A percentile compares a stretch with the other conserved stretches of the same genome.
These are phyloP conservation scores for Silene vulgaris DNA, from an alignment of 179 eudicot genomes.

Conservation along the genomic window DNA sequence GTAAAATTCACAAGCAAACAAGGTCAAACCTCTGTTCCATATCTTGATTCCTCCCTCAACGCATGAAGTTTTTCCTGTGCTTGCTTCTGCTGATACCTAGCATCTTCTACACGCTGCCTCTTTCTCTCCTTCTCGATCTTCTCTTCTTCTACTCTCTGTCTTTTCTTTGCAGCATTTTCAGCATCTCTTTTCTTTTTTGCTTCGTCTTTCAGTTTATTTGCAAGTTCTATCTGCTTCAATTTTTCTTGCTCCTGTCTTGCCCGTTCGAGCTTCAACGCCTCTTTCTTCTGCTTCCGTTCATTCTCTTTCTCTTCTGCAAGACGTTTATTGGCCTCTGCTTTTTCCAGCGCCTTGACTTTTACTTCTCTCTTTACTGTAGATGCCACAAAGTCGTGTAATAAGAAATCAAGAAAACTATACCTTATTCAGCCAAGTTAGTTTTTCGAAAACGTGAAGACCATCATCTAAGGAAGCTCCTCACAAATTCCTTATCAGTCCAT, in stretches of 20 bases:
- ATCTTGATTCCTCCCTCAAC: conserved; percentile 41
- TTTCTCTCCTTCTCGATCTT: conserved; percentile 70
- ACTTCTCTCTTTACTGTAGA: conserved; percentile 72
- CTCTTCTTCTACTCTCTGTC: conserved; percentile 83
- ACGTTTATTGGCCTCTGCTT: conserved; percentile 87
- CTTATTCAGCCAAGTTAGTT: not conserved
- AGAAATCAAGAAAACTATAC: not conserved
- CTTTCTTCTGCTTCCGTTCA: conserved; percentile 78
- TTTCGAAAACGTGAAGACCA: not conserved
- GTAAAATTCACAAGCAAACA: not conserved
- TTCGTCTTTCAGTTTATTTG: conserved; percentile 62
- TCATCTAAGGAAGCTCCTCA: not conserved
- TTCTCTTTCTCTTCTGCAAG: conserved; percentile 63
- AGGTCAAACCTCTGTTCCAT: conserved; percentile 25
- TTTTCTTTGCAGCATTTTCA: conserved; percentile 64
- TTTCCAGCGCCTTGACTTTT: conserved; percentile 87
- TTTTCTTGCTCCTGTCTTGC: conserved; percentile 68
- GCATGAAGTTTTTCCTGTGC: conserved; percentile 49
- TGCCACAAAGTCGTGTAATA: not conserved
- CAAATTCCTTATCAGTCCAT: not conserved
- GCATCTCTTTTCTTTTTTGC: conserved; percentile 70
- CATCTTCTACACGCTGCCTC: conserved; percentile 61
- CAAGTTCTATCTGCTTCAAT: conserved; percentile 53
- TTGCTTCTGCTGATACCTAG: conserved; percentile 47
- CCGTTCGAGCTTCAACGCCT: conserved; percentile 71